phyloP scores from a whole-genome alignment of 2,329 filamentous ascomycete genomes.

The Monosporascus cannonballus region DNA sequence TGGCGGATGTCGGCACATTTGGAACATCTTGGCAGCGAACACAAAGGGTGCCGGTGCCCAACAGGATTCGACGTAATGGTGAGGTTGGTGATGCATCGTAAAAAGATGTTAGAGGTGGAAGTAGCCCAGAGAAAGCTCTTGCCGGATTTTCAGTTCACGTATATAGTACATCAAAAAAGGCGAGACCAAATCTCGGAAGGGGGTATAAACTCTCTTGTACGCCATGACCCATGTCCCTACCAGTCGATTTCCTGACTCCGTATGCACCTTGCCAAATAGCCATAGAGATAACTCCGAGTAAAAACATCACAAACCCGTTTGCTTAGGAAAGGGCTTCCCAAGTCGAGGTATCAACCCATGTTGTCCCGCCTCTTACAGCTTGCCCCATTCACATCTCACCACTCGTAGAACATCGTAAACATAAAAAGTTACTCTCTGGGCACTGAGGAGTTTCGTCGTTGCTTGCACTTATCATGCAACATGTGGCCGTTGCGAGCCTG shows the following conservation, averaged over 20 bases:
- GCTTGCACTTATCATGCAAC: slow-evolving; percentile 88
- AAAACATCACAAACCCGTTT: neutral
- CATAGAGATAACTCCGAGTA: neutral
- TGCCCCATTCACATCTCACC: slow-evolving; percentile 4
- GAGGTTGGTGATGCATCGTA: too few species aligned
- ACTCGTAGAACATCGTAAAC: slow-evolving; percentile 9
- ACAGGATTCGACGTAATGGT: too few species aligned
- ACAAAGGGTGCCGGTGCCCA: too few species aligned
- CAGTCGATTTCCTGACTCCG: neutral
- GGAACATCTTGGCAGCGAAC: too few species aligned
- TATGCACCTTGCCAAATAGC: neutral
- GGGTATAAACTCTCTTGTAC: slow-evolving; percentile 2
- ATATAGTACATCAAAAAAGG: neutral
- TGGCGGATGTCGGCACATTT: too few species aligned
- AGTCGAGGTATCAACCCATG: neutral
- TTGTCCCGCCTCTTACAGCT: neutral
- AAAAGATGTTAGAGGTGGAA: too few species aligned
- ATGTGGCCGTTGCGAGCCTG: slow-evolving; percentile 79
- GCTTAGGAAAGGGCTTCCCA: neutral
- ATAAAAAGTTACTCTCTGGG: slow-evolving; percentile 4
- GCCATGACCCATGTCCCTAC: neutral
- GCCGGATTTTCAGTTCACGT: neutral
- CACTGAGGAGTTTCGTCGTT: slow-evolving; percentile 43
- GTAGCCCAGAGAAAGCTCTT: neutral
- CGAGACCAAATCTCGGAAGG: neutral